Conservation (phyloP, 2,329 filamentous ascomycete species). For the Cladobotryum mycophilum region DNA sequence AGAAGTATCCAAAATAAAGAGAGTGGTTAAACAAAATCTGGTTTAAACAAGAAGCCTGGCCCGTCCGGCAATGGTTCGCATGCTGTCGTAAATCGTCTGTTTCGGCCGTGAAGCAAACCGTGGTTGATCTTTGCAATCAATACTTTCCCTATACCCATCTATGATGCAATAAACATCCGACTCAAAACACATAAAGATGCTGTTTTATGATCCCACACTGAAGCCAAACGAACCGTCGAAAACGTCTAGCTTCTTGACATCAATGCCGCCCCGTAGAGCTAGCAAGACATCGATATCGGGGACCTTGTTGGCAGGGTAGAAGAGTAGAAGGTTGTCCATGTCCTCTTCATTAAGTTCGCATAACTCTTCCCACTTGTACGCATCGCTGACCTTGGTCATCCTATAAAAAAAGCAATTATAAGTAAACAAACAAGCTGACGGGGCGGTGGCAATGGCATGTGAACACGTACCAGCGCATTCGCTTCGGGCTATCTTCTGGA, state of each 20-base stretch:
- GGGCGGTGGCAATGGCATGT: conserved; percentile 2
- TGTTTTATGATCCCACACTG: conserved; percentile 39
- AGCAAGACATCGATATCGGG: conserved; percentile 50
- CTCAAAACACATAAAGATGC: neutral
- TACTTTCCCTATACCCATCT: neutral
- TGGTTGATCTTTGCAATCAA: neutral
- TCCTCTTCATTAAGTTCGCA: conserved; percentile 75
- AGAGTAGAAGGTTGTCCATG: conserved; percentile 76
- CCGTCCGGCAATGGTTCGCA: too few relatives aligned
- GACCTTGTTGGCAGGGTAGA: conserved; percentile 56
- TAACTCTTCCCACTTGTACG: conserved; percentile 78
- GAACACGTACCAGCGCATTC: conserved; percentile 75
- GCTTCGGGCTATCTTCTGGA: conserved; percentile 68
- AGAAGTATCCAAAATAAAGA: too few relatives aligned
- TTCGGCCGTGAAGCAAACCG: too few relatives aligned
- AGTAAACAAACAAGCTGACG: neutral
- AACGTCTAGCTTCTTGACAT: conserved; percentile 42
- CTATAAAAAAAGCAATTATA: conserved; percentile 34
- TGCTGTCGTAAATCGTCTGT: too few relatives aligned
- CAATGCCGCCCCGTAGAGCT: conserved; percentile 43
- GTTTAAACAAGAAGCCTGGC: too few relatives aligned
- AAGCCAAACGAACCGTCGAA: conserved; percentile 57
- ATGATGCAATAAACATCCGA: neutral
- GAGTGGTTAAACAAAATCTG: too few relatives aligned
- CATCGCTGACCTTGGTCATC: conserved; percentile 90